A percentile compares a stretch with the other conserved stretches of the same genome.
These are phyloP conservation scores for Diaporthe sp. DNA, from an alignment of 2,329 filamentous ascomycete genomes.

Conservation along the genomic window DNA sequence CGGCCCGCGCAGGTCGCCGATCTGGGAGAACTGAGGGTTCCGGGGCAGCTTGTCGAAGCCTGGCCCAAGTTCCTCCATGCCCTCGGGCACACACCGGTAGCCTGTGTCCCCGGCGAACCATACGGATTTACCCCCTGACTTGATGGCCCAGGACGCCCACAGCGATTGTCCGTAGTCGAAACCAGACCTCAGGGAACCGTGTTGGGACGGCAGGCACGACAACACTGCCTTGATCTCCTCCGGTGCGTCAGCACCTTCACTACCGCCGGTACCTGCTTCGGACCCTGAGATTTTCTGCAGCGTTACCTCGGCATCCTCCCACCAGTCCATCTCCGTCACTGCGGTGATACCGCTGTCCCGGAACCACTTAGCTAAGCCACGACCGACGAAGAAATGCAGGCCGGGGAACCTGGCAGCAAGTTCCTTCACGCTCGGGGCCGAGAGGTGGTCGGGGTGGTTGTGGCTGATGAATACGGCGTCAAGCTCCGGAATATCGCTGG, in stretches of 20 bases:
- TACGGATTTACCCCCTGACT: not conserved
- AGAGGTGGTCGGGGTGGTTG: constrained; percentile 69
- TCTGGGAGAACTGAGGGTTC: constrained; percentile 77
- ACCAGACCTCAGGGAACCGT: not conserved
- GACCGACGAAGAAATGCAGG: constrained; percentile 74
- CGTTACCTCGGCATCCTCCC: constrained; percentile 60
- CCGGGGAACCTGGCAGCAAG: not conserved
- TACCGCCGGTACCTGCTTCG: too few relatives aligned
- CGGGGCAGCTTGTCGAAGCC: constrained; percentile 55
- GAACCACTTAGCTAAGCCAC: constrained; percentile 78
- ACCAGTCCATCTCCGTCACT: constrained; percentile 81
- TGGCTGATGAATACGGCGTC: constrained; percentile 67
- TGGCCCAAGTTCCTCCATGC: constrained; percentile 3
- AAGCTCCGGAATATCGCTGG: constrained; percentile 63
- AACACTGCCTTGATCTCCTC: not conserved
- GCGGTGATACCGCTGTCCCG: constrained; percentile 63
- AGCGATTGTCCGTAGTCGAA: constrained; percentile 18
- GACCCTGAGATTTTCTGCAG: not conserved
- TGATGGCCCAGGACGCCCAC: constrained; percentile 29
- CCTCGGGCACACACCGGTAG: constrained; percentile 29
- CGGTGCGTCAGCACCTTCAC: not conserved
- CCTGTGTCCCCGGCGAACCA: constrained; percentile 32
- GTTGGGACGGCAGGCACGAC: constrained; percentile 6
- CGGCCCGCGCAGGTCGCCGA: constrained; percentile 74
- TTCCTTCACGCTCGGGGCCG: constrained; percentile 38